phyloP scores from a whole-genome alignment of 192 early-diverging fungal genomes.

The Mortierella hygrophila region DNA sequence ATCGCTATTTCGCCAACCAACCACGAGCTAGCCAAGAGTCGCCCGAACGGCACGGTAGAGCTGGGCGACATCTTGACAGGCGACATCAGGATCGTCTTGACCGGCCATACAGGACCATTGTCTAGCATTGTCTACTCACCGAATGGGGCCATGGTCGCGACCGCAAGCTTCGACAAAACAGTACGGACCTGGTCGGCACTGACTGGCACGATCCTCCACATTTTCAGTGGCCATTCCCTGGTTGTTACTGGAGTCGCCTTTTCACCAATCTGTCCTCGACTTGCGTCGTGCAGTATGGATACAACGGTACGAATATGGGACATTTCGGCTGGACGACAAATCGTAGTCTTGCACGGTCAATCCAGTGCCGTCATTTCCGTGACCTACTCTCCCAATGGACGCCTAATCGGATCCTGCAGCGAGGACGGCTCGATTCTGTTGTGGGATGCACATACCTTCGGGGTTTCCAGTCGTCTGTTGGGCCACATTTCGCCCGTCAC shows the following conservation, averaged over 20 bases:
- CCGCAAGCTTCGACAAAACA: not conserved
- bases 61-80: not conserved
- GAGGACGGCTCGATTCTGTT: not conserved
- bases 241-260: not conserved
- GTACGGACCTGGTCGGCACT: not conserved
- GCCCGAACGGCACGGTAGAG: not conserved
- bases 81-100: not conserved
- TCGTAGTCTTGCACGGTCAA: not conserved
- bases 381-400: not conserved
- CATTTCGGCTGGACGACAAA: not conserved
- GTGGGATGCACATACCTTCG: not conserved
- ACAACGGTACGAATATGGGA: not conserved
- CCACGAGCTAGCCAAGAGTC: not conserved
- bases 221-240: constrained; percentile 5
- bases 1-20: not conserved
- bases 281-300: not conserved
- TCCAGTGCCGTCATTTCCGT: not conserved
- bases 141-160: not conserved
- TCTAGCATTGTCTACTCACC: constrained; percentile 2
- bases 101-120: not conserved
- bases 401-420: not conserved
- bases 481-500: not conserved
- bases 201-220: not conserved
- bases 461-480: not conserved
- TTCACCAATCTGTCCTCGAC: not conserved